Conservation (phyloP, 2,329 filamentous ascomycete genomes). For the Akanthomyces uredinophilus region DNA sequence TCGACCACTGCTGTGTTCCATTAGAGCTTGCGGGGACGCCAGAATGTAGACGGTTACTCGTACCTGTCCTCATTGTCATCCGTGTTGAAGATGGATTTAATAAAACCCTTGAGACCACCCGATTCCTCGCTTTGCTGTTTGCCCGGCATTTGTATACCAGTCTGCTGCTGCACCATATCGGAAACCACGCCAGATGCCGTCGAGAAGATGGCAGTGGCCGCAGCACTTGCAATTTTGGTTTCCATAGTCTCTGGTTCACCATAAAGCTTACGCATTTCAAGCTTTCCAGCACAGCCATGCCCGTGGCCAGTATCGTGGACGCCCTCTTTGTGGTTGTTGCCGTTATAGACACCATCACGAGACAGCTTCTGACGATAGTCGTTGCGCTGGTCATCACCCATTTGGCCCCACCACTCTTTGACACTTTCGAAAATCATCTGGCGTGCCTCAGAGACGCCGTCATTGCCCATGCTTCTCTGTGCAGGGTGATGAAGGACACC, state of each 20-base stretch:
- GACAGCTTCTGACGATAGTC: slow-evolving; percentile 70
- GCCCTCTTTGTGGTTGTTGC: slow-evolving; percentile 81
- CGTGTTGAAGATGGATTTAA: slow-evolving; percentile 64
- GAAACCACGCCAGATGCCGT: slow-evolving; percentile 52
- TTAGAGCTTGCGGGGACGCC: slow-evolving; percentile 5
- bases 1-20: slow-evolving; percentile 1
- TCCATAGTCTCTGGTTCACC: slow-evolving; percentile 44
- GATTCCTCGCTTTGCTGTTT: slow-evolving; percentile 48
- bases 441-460: slow-evolving; percentile 68
- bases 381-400: slow-evolving; percentile 57
- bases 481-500: slow-evolving; percentile 88
- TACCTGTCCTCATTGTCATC: slow-evolving; percentile 55
- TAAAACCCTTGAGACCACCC: slow-evolving; percentile 62
- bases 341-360: slow-evolving; percentile 68
- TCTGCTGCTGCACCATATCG: slow-evolving; percentile 41
- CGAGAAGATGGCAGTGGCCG: slow-evolving; percentile 52
- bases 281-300: slow-evolving; percentile 74
- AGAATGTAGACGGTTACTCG: slow-evolving; percentile 30
- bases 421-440: slow-evolving; percentile 74
- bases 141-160: slow-evolving; percentile 36
- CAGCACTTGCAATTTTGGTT: slow-evolving; percentile 51
- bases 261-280: slow-evolving; percentile 69
- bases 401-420: slow-evolving; percentile 73
- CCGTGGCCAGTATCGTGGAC: slow-evolving; percentile 79
- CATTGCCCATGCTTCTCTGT: slow-evolving; percentile 62